Base-by-base conservation (phyloP, 2,329 filamentous ascomycete genomes). In the Rhynchosporium agropyri region DNA sequence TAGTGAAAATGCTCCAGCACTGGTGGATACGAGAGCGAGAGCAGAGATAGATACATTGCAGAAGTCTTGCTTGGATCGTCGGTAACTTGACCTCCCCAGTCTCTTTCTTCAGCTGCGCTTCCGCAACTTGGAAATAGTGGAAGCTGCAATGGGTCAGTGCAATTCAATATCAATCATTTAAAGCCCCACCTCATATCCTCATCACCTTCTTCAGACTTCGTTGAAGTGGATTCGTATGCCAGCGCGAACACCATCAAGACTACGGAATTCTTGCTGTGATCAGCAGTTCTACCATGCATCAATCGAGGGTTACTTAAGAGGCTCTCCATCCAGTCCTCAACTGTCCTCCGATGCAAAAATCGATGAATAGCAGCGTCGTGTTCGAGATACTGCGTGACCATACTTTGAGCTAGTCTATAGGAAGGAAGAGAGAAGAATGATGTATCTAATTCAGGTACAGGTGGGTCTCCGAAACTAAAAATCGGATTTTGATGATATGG, bases 1-100 rank as follows among this genome's bases (percentile, higher is more conserved):
- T 84, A 0, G 84, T 84, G 67, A 87, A 86, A 1, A 81, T 76
- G 68, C 83, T 85, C 82, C 84, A 86, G 26, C 82, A 84, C 40
- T 84, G 81, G 60, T 86, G 86, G 68, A 85, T 81, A 0, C 84
- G 78, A 0, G 83, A 84, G 0, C 84, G 84, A 3, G 81, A 81
- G 0, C 87, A 76, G 20, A 87, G 76, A 64, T 85, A 87, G 5
- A 86, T 76, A 12, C 83, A 84, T 66, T 86, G 83, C 1, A 84
- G 77, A 0, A 87, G 72, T 31, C 83, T 77, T 12, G 81, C 83
- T 69, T 87, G 84, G 1, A 84, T 82, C 0, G 81, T 84, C 40
- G 85, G 81, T 1, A 87, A 67, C 8, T 77, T 78, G 0, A 84
- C 81, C 8, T 80, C 77, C 0, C 84, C 84, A 0, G 79, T 80